Base-by-base conservation (phyloP, 306 rosid genomes). In the Cicer cuneatum region DNA sequence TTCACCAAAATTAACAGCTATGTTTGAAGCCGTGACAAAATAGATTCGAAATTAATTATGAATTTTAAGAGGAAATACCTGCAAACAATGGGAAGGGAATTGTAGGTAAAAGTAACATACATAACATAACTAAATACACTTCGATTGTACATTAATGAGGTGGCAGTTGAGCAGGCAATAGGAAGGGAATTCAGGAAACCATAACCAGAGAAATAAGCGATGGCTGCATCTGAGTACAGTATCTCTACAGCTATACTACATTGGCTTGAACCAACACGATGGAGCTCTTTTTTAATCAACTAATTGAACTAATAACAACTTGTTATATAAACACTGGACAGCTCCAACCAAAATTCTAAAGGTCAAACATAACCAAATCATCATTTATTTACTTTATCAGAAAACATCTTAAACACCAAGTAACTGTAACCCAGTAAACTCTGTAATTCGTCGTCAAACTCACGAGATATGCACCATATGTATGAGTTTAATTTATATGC, bases 211-310 rank as follows among this genome's bases (percentile, higher is more conserved):
- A 33, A 64, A 72, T 63, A 64, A 21, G 69, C 24, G 4, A 72
- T 16, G 58, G 78, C 82, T 71, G 67, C 72, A 62, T 78, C 72
- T 78, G 43, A 78, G 67, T 52, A 16, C 71, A 67, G 39, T 10
- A 47, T 73, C 21, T 78, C 52, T 37, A 80, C 66, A 54, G 59
- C 11, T 58, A 73, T n/a, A 40, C 24, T 7, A 59, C 66, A 39
- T 14, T 37, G 15, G 49, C 41, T 42, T 16, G 21, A 67, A 76
- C 42, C 33, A 46, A 45, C 19, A 35, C 16, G 21, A 9, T 16
- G 2, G 15, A 66, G 56, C 49, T 24, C 51, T 24, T 7, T 11
- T 13, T 29, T 13, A 46, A 73, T 51, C 35, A 58, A 67, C 16
- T 56, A 49, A 37, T 4, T 24, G 15, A 46, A 52, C 66, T 37